Conservation (phyloP, 1,284 basidiomycete genomes). For the Limonomyces culmigenus region DNA sequence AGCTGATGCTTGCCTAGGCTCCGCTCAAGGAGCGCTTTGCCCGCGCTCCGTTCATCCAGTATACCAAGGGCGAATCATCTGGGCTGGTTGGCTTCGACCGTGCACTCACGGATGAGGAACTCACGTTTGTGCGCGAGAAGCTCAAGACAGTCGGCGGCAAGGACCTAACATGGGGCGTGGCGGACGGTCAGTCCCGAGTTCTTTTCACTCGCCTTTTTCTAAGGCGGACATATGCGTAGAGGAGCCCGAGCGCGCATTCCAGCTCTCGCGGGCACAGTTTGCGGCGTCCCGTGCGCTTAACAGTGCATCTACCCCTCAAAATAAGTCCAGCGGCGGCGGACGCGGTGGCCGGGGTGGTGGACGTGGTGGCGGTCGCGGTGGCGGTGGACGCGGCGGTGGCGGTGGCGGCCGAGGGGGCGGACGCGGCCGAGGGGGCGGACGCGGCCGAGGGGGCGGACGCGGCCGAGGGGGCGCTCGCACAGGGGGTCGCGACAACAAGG, state of each 20-base stretch:
- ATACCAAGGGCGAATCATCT: conserved; percentile 33
- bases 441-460: conserved; percentile 16
- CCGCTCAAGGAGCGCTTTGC: conserved; percentile 69
- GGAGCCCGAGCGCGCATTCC: conserved; percentile 49
- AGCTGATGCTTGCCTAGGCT: conserved; percentile 20
- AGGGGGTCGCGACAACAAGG: conserved; percentile 11
- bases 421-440: conserved; percentile 17
- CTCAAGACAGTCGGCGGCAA: conserved; percentile 45
- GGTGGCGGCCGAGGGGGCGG: conserved; percentile 27
- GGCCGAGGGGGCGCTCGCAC: conserved; percentile 11
- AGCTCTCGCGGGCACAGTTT: conserved; percentile 50
- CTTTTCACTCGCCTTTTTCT: conserved; percentile 1
- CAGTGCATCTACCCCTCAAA: not conserved
- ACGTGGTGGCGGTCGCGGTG: conserved; percentile 13
- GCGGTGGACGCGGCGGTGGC: conserved; percentile 26
- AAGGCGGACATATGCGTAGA: conserved; percentile 17
- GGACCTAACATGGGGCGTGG: conserved; percentile 40
- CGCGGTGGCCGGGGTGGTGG: conserved; percentile 22
- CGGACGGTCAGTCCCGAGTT: conserved; percentile 30
- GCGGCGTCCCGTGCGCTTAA: conserved; percentile 31
- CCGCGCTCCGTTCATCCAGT: conserved; percentile 58
- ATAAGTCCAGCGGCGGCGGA: conserved; percentile 14
- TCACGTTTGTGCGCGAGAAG: conserved; percentile 41
- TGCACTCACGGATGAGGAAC: conserved; percentile 47
- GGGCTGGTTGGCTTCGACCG: conserved; percentile 35